These are phyloP conservation scores for Acaromyces ingoldii DNA, from an alignment of 1,284 basidiomycete species.

Conservation along the genomic window DNA sequence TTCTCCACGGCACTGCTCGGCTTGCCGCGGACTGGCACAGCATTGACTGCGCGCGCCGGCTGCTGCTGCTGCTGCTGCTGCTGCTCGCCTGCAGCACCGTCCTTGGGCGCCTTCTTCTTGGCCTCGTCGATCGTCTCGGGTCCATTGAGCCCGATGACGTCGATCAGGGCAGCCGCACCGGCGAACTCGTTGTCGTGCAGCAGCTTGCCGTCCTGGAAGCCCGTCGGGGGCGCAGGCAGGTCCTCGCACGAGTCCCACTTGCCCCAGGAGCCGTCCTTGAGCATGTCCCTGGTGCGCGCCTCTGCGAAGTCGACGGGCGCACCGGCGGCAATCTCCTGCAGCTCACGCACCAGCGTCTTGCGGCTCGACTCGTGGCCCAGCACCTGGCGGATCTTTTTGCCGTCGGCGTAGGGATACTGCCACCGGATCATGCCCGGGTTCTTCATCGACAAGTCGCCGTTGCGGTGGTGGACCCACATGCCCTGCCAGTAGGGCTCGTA, in stretches of 20 bases:
- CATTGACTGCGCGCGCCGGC: too few relatives aligned
- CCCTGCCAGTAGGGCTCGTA: not conserved
- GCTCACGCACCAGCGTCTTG: not conserved
- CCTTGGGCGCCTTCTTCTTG: too few relatives aligned
- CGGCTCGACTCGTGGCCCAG: not conserved
- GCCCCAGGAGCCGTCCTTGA: slow-evolving; percentile 1
- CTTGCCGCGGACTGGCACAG: too few relatives aligned
- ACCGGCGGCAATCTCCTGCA: not conserved
- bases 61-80: too few relatives aligned
- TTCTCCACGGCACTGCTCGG: too few relatives aligned
- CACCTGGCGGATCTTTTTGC: not conserved
- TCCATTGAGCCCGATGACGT: not conserved
- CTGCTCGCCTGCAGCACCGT: too few relatives aligned
- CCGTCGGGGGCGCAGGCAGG: not conserved
- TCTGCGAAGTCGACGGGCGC: not conserved
- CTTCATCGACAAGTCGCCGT: not conserved
- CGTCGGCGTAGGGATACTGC: not conserved
- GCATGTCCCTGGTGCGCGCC: not conserved
- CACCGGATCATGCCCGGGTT: slow-evolving; percentile 2
- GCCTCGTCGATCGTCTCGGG: not conserved
- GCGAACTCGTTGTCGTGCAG: not conserved
- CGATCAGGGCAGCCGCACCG: not conserved
- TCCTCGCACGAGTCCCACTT: not conserved
- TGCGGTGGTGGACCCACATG: slow-evolving; percentile 1
- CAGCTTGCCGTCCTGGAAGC: not conserved